Evolutionary conservation across 179 eudicot species (phyloP), one percentile per base, ranked within the genome.

Genomic region (Silene noctiflora): DNA sequence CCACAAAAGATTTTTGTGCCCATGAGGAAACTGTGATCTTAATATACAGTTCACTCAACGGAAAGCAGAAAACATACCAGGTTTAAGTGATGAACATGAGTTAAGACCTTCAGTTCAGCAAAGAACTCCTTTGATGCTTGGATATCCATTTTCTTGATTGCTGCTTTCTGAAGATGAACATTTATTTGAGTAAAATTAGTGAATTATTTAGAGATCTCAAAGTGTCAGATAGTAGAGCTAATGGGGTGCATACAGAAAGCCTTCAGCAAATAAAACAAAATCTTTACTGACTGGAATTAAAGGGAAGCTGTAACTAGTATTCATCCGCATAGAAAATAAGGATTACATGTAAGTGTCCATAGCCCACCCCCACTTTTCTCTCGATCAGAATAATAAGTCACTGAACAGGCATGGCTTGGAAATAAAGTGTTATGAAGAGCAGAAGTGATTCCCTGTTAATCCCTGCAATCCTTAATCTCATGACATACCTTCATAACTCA

Each of bases 131-230:
- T 84, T 39, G 96, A 73, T 79, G 94, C 96, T 81, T 87, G 87
- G 90, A 89, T 85, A 81, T 84, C 94, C 96, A 91, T 91, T 85
- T 89, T 91, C 83, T 91, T 91, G 60, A 91, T 86, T 75, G 96
- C 96, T 60, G 90, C 90, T 86, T 84, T 91, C 96, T 89, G 87
- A 69, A 84, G 13, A 53, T 83, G 79, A 82, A 81, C 17, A 48
- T 25, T 22, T 31, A 62, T 69, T 25, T n/a, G 51, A 25, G 42
- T 29, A 20, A 7, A 25, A 27, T 21, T 31, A 31, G 70, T 77
- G 13, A 69, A 21, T n/a, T 14, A 39, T 16, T 73, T 74, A 46
- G 27, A 24, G 16, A 44, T 14, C 31, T 59, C 12, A 4, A 9
- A 33, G 44, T 35, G 71, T 39, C 71, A 67, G 27, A 11, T 56